Conservation (phyloP, 306 rosid genomes). For the Spatholobus suberectus region DNA sequence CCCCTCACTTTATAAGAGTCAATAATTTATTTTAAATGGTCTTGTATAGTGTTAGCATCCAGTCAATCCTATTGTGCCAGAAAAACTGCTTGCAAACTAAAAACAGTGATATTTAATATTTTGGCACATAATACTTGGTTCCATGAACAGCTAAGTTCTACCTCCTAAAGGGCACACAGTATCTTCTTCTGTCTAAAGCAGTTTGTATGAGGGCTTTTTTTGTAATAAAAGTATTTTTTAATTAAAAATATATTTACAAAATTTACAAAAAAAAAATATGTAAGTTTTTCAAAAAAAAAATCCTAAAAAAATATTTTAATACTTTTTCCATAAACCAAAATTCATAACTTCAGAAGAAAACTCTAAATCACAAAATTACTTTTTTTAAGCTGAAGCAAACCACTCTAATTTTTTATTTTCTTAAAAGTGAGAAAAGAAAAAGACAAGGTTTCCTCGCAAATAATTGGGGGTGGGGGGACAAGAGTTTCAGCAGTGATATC, state of each 20-base stretch:
- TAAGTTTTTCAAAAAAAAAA: neutral
- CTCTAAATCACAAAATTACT: neutral
- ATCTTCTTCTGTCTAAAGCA: neutral
- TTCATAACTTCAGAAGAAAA: neutral
- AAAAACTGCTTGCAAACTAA: neutral
- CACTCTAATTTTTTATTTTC: neutral
- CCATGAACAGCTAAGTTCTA: neutral
- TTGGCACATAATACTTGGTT: neutral
- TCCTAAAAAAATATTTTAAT: neutral
- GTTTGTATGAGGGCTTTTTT: neutral
- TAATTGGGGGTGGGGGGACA: neutral
- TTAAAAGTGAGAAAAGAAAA: neutral
- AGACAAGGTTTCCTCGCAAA: neutral
- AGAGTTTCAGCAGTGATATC: slow-evolving; percentile 5
- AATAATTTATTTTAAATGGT: neutral
- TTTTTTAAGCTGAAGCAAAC: neutral
- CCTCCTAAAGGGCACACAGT: neutral
- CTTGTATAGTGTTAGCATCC: neutral
- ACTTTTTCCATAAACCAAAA: neutral
- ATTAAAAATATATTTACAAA: neutral
- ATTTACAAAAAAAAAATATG: neutral
- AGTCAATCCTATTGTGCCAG: neutral
- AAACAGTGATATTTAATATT: neutral
- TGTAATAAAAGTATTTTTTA: neutral
- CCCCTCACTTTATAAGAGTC: neutral